Conservation (phyloP, 345 rosid genomes). For the Sisymbrium altissimum region DNA sequence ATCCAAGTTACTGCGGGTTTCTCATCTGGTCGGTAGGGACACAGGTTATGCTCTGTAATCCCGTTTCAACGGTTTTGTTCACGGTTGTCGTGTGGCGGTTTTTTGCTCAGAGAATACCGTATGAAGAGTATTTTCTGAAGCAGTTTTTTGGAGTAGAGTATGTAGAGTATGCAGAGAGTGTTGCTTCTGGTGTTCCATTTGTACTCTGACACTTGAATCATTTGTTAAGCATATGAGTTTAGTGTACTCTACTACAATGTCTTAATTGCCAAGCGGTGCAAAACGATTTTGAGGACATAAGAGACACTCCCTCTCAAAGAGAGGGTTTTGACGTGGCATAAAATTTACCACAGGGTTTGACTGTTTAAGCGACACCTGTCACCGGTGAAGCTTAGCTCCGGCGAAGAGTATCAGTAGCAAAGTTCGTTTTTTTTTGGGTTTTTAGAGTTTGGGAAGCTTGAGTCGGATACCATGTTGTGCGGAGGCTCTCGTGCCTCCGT, state of each 20-base stretch:
- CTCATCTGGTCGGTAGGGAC: slow-evolving; percentile 62
- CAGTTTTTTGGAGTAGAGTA: slow-evolving; percentile 52
- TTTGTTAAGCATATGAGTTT: background rate
- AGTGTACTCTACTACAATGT: background rate
- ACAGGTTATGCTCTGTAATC: slow-evolving; percentile 69
- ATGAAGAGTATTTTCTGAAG: slow-evolving; percentile 55
- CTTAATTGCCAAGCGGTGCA: background rate
- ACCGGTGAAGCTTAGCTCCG: slow-evolving; percentile 19
- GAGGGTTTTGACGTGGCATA: slow-evolving; percentile 1
- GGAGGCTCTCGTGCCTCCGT: slow-evolving; percentile 61
- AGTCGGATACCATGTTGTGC: slow-evolving; percentile 42
- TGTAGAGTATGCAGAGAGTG: slow-evolving; percentile 40
- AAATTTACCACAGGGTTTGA: background rate
- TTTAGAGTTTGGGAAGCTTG: background rate
- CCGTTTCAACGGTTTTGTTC: slow-evolving; percentile 44
- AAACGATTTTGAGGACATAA: background rate
- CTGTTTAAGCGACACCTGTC: slow-evolving; percentile 14
- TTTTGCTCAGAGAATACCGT: slow-evolving; percentile 50
- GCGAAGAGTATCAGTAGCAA: background rate
- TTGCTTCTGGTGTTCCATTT: slow-evolving; percentile 64
- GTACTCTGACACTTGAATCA: slow-evolving; percentile 34
- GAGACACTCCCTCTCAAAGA: background rate
- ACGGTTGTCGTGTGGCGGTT: slow-evolving; percentile 52
- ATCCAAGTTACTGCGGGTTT: slow-evolving; percentile 69
- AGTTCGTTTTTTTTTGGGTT: background rate